A percentile compares a stretch with the other conserved stretches of the same genome.
Conservation (phyloP, 2,329 filamentous ascomycete species). For the Dactylonectria estremocensis region DNA sequence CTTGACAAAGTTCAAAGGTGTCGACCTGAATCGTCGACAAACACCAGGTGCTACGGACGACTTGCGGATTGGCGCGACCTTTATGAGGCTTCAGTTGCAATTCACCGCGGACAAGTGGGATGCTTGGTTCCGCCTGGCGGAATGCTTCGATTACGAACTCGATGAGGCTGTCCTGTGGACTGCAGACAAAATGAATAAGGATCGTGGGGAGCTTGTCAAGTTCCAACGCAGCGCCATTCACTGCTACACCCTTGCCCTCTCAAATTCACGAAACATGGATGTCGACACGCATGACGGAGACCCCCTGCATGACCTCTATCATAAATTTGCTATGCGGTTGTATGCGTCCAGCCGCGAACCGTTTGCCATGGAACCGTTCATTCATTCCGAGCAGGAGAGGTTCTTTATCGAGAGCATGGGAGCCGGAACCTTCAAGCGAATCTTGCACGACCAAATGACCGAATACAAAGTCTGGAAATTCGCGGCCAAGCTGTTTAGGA, state of each 20-base stretch:
- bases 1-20: constrained; percentile 84
- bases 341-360: constrained; percentile 75
- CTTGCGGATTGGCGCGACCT: constrained; percentile 84
- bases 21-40: constrained; percentile 80
- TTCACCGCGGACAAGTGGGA: constrained; percentile 89
- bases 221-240: constrained; percentile 87
- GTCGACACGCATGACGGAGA: constrained; percentile 64
- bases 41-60: constrained; percentile 87
- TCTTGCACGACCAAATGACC: constrained; percentile 70
- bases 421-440: constrained; percentile 66
- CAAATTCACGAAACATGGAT: constrained; percentile 65
- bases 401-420: constrained; percentile 69
- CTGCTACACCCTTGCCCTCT: constrained; percentile 77
- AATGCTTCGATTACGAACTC: constrained; percentile 89
- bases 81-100: constrained; percentile 86
- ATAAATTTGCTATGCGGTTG: constrained; percentile 73
- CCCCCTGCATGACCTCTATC: constrained; percentile 71
- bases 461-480: constrained; percentile 75
- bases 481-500: constrained; percentile 69
- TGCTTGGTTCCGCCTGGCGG: constrained; percentile 89
- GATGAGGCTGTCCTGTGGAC: constrained; percentile 92
- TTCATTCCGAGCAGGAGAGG: constrained; percentile 69
- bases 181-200: constrained; percentile 92
- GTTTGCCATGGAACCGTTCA: constrained; percentile 75
- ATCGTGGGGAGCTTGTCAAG: constrained; percentile 79